phyloP scores from a whole-genome alignment of 108 stramenopile species.

The Nannochloropsis oceanica region DNA sequence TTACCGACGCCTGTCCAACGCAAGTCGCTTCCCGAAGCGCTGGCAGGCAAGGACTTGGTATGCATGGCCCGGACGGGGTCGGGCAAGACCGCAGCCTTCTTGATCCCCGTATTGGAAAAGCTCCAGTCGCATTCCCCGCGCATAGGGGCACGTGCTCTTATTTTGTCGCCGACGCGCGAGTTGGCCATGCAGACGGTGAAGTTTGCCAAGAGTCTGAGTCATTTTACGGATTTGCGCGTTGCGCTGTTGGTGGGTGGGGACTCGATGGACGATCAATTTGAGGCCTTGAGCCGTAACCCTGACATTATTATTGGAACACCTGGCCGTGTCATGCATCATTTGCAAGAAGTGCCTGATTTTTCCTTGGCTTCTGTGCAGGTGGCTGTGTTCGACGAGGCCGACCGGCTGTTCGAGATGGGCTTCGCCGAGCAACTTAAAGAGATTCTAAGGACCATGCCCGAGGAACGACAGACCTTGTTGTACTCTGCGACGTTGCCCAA shows the following conservation, averaged over 20 bases:
- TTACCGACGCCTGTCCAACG: conserved; percentile 95
- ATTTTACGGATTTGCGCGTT: conserved; percentile 43
- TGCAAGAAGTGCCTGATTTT: conserved; percentile 79
- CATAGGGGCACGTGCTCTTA: conserved; percentile 51
- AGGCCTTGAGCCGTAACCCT: conserved; percentile 62
- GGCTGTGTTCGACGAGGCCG: conserved; percentile 92
- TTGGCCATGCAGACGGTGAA: conserved; percentile 66
- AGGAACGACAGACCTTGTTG: conserved; percentile 71
- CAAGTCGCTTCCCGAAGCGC: conserved; percentile 70
- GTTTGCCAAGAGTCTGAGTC: conserved; percentile 2
- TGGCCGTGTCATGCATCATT: conserved; percentile 88
- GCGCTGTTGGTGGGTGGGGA: conserved; percentile 89
- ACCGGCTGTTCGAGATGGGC: conserved; percentile 96
- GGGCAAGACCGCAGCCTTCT: conserved; percentile 89
- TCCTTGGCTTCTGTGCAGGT: conserved; percentile 58
- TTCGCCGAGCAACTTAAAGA: conserved; percentile 70
- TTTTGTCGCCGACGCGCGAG: conserved; percentile 65
- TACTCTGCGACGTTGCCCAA: conserved; percentile 94
- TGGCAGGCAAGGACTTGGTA: conserved; percentile 74
- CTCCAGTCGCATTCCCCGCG: conserved; percentile 37
- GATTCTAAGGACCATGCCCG: conserved; percentile 31
- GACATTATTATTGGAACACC: conserved; percentile 96
- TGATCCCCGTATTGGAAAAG: conserved; percentile 78
- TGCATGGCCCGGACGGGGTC: conserved; percentile 91
- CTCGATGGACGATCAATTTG: conserved; percentile 87